These are phyloP conservation scores for Dictyostelium discoideum DNA, from an alignment of 78 protist genomes.

Conservation along the genomic window DNA sequence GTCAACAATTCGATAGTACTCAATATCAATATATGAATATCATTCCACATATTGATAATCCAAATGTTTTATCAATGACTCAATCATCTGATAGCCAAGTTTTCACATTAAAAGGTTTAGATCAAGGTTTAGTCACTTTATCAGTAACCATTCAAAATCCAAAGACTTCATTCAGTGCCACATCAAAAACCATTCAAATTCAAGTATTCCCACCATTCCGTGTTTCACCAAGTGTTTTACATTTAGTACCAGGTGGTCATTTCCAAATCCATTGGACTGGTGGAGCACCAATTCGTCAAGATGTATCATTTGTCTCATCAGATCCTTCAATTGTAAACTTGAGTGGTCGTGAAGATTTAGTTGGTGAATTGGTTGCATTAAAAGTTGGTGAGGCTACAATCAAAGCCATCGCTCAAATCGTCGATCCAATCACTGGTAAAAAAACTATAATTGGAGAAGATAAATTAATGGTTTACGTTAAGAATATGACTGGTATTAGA, in stretches of 20 bases:
- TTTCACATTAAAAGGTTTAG: slow-evolving; percentile 42
- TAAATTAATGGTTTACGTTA: slow-evolving; percentile 45
- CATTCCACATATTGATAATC: slow-evolving; percentile 55
- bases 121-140: slow-evolving; percentile 49
- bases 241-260: slow-evolving; percentile 73
- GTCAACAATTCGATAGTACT: background rate
- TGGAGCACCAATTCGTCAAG: slow-evolving; percentile 70
- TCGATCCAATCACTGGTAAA: slow-evolving; percentile 31
- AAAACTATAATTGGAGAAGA: slow-evolving; percentile 42
- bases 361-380: slow-evolving; percentile 47
- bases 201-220: slow-evolving; percentile 74
- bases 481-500: slow-evolving; percentile 70
- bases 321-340: slow-evolving; percentile 17
- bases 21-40: slow-evolving; percentile 53
- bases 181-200: slow-evolving; percentile 31
- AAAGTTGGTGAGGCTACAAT: slow-evolving; percentile 49
- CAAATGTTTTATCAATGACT: slow-evolving; percentile 26
- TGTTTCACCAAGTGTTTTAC: slow-evolving; percentile 45
- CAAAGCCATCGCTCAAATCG: slow-evolving; percentile 18
- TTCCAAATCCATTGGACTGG: slow-evolving; percentile 74
- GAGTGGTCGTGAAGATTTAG: background rate
- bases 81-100: background rate
- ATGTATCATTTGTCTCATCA: slow-evolving; percentile 4
- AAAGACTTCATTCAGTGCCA: background rate
- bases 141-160: slow-evolving; percentile 36